These are phyloP conservation scores for Xylaria polymorpha DNA, from an alignment of 2,329 filamentous ascomycete species.

Conservation along the genomic window DNA sequence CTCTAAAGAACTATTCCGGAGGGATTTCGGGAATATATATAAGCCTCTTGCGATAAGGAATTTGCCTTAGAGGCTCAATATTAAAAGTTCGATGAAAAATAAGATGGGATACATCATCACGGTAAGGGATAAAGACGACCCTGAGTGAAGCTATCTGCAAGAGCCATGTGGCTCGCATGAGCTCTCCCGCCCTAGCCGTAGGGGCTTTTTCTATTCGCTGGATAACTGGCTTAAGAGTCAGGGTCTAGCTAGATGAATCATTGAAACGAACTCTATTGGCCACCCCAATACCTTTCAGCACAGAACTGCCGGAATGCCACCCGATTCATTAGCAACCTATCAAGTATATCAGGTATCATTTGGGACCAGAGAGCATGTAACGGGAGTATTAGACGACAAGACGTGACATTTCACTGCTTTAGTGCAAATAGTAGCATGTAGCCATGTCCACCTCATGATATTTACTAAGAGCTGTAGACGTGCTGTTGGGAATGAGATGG, in stretches of 20 bases:
- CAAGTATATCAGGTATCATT: neutral
- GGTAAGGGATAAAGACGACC: neutral
- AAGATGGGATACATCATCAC: neutral
- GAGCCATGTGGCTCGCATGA: constrained; percentile 1
- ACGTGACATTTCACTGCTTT: neutral
- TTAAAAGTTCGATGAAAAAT: neutral
- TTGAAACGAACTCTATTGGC: constrained; percentile 3
- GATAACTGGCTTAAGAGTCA: constrained; percentile 4
- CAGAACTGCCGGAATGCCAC: neutral
- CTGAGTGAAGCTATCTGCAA: neutral
- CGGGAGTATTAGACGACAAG: neutral
- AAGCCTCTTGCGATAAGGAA: neutral
- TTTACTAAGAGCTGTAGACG: neutral
- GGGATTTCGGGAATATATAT: neutral
- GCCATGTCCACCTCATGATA: neutral
- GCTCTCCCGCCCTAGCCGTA: neutral
- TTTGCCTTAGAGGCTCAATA: neutral
- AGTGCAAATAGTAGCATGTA: neutral
- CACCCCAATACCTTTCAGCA: neutral
- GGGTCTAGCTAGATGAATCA: constrained; percentile 12
- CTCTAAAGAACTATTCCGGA: neutral
- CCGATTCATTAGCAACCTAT: neutral
- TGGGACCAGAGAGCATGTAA: neutral
- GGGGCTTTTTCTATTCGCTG: neutral
- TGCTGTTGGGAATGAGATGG: neutral